These are phyloP conservation scores for Alternaria gaisen DNA, from an alignment of 2,329 filamentous ascomycete species.

Conservation along the genomic window DNA sequence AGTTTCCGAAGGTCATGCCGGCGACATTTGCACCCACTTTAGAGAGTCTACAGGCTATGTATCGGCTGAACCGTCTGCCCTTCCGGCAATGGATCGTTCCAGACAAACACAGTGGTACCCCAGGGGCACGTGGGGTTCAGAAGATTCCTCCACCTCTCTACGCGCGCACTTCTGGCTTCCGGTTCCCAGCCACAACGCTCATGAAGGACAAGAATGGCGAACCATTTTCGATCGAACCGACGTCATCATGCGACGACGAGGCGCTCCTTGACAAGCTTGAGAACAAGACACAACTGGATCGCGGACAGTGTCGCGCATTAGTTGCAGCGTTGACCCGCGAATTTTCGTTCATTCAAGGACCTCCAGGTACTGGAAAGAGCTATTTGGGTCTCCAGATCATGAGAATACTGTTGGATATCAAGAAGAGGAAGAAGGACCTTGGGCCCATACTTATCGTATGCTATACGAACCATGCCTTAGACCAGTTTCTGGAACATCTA, in stretches of 20 bases:
- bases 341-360: constrained; percentile 72
- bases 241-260: constrained; percentile 25
- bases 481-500: constrained; percentile 69
- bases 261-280: constrained; percentile 25
- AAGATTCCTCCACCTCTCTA: constrained; percentile 41
- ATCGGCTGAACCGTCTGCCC: constrained; percentile 32
- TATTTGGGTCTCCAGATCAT: constrained; percentile 69
- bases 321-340: constrained; percentile 62
- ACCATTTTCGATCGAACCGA: constrained; percentile 18
- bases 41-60: constrained; percentile 37
- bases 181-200: constrained; percentile 30
- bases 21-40: constrained; percentile 44
- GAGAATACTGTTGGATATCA: constrained; percentile 61
- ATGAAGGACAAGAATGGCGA: constrained; percentile 3
- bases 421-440: constrained; percentile 39
- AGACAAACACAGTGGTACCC: constrained; percentile 2
- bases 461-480: constrained; percentile 64
- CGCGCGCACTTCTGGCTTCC: constrained; percentile 29
- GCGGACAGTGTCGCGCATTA: constrained; percentile 60
- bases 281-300: constrained; percentile 57
- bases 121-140: not conserved
- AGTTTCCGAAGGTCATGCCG: constrained; percentile 40
- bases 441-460: constrained; percentile 58
- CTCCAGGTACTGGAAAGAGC: constrained; percentile 75
- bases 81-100: constrained; percentile 43